Conservation (phyloP, 495 filamentous ascomycete species). For the Neurospora sp. region DNA sequence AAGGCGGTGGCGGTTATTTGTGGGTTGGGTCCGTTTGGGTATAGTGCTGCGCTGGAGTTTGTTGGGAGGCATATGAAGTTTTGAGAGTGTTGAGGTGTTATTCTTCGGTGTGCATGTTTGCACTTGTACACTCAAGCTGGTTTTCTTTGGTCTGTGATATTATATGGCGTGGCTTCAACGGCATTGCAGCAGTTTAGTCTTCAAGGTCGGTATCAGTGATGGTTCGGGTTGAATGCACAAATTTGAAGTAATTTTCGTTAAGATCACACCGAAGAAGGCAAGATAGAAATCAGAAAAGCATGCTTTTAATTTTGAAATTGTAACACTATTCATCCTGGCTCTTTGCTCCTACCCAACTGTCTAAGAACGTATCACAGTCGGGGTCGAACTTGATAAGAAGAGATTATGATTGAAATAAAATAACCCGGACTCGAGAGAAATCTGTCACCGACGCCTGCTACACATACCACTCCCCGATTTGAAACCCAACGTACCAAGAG, state of each 20-base stretch:
- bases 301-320: neutral
- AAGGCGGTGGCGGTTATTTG: conserved; percentile 60
- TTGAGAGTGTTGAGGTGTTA: conserved; percentile 7
- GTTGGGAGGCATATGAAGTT: conserved; percentile 38
- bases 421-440: neutral
- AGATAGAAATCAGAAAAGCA: neutral
- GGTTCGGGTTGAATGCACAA: neutral
- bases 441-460: neutral
- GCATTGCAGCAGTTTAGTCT: neutral
- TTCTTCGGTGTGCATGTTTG: neutral
- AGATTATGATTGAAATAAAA: neutral
- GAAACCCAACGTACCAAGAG: neutral
- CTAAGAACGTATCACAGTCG: neutral
- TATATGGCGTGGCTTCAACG: neutral
- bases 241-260: no score
- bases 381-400: neutral
- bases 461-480: neutral
- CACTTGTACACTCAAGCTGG: neutral
- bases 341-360: neutral
- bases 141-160: neutral
- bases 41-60: conserved; percentile 59
- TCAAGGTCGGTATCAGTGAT: neutral
- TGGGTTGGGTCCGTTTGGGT: conserved; percentile 58
- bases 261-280: no score
- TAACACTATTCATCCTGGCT: neutral